A percentile compares a stretch with the other conserved stretches of the same genome.
phyloP scores from a whole-genome alignment of 805 yeast genomes.

The Brettanomyces nanus region DNA sequence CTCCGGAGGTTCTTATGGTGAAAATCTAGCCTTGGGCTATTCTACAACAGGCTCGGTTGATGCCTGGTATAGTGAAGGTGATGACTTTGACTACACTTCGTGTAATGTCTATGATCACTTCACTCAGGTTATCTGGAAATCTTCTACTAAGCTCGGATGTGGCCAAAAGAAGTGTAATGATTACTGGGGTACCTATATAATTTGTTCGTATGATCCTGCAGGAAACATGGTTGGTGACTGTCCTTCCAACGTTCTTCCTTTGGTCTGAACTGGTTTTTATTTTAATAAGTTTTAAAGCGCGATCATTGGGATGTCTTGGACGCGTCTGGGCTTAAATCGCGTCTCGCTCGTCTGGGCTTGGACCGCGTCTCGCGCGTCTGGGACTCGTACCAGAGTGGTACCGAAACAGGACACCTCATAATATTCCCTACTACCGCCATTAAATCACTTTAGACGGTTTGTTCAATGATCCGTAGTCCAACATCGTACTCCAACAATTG shows the following conservation, averaged over 20 bases:
- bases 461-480: no score
- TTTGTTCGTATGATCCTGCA: slow-evolving; percentile 72
- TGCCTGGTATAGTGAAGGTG: slow-evolving; percentile 68
- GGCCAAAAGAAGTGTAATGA: slow-evolving; percentile 41
- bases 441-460: no score
- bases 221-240: slow-evolving; percentile 58
- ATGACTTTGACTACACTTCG: slow-evolving; percentile 40
- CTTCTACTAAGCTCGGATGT: slow-evolving; percentile 58
- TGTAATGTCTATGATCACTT: slow-evolving; percentile 53
- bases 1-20: slow-evolving; percentile 64
- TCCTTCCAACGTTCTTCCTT: slow-evolving; percentile 26
- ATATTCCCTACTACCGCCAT: no score
- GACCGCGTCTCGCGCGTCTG: no score
- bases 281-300: no score
- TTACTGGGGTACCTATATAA: slow-evolving; percentile 49
- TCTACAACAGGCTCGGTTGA: slow-evolving; percentile 47
- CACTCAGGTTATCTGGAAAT: slow-evolving; percentile 69
- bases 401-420: no score
- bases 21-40: slow-evolving; percentile 69
- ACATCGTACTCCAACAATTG: no score
- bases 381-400: no score
- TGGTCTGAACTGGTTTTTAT: not conserved
- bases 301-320: no score
- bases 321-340: no score
- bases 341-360: no score